Evolutionary conservation across 352 stramenopile genomes (phyloP), one percentile per base, ranked within the genome.

Genomic region (Elongisporangium anandrum): DNA sequence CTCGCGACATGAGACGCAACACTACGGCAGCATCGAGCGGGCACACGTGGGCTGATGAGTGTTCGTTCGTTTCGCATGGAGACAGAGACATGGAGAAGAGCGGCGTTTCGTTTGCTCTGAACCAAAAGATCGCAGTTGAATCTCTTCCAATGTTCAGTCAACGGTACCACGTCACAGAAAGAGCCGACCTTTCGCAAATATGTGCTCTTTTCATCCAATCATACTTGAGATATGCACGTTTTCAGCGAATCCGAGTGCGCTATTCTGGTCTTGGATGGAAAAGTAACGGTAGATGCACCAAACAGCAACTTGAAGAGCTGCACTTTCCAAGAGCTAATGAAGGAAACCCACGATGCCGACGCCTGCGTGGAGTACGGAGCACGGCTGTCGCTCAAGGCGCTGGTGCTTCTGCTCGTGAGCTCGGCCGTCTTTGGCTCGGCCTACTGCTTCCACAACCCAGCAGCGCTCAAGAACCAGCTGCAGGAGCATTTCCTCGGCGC

Each of bases 391-490:
- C 57, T 73, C 51, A 65, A 72, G 45, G 66, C 34, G 41, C 45
- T 76, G n/a, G 68, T 89, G 39, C 64, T 91, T 16, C 20, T 82
- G 59, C 71, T 91, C 23, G 75, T 62, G 22, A 78, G 75, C 56
- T 60, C 77, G 9, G 63, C 81, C 19, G 64, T 62, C 39, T 66
- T 89, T 56, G 75, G 79, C 52, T 80, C 72, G 50, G 88, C 80
- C 59, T 92, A 76, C 60, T 86, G 72, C 68, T 89, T 71, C 54
- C 75, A 92, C 63, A 87, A 80, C 54, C 81, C 82, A 0, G 69
- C 76, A 3, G 79, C 79, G 23, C 67, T 90, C 24, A 80, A 90
- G 65, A 81, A 72, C 59, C 72, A 85, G 53, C 64, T 90, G 2
- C 72, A 87, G 57, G 68, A 86, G 50, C 77, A 85, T 54, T 85